phyloP scores from a whole-genome alignment of 176 grass and related monocot genomes.

The Phyllostachys edulis region DNA sequence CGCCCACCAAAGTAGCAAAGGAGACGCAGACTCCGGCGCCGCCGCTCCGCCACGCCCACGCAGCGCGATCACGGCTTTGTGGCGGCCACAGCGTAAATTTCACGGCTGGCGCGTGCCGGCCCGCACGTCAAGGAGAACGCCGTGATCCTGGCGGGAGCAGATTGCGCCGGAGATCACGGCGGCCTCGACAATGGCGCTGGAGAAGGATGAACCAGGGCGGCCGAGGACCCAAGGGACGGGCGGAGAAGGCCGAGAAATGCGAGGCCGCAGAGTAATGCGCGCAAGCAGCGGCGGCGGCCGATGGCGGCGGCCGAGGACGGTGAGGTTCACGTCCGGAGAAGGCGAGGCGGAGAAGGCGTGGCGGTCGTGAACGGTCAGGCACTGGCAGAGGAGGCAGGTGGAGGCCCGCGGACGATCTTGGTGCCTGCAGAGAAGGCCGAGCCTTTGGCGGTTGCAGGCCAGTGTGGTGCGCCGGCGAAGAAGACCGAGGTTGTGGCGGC shows the following conservation, averaged over 20 bases:
- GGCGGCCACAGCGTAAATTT: background rate
- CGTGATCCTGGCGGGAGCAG: slow-evolving; percentile 19
- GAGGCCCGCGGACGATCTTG: background rate
- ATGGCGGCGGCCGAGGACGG: background rate
- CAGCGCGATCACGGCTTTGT: background rate
- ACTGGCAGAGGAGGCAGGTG: background rate
- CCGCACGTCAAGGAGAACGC: slow-evolving; percentile 1
- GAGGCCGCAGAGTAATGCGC: background rate
- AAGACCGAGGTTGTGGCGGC: background rate
- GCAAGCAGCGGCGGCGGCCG: background rate
- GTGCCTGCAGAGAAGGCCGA: background rate
- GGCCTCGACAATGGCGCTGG: background rate
- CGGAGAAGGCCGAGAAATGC: too few species aligned
- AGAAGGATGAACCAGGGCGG: background rate
- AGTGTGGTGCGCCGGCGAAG: background rate
- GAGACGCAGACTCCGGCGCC: background rate
- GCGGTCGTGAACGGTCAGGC: too few species aligned
- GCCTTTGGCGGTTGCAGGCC: background rate
- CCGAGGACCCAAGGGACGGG: background rate
- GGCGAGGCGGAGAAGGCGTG: background rate
- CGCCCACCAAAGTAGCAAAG: background rate
- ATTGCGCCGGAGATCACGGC: background rate
- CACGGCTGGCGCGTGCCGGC: background rate
- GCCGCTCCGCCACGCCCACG: background rate
- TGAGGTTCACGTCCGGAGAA: background rate